These are phyloP conservation scores for Wallacemonas sp. DNA, from an alignment of 208 protist species.

Conservation along the genomic window DNA sequence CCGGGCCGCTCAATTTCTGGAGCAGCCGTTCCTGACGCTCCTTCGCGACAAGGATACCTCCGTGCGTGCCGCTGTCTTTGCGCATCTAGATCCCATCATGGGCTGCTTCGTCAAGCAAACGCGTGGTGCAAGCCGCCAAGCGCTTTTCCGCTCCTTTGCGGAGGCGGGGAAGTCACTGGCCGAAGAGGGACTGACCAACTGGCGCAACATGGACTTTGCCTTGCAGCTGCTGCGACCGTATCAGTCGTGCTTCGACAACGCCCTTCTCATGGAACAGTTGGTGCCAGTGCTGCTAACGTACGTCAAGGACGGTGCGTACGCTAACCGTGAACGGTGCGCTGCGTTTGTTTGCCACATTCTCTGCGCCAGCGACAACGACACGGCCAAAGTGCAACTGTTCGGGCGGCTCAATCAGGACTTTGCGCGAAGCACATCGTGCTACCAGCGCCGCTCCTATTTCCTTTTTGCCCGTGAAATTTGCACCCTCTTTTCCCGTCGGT, in stretches of 20 bases:
- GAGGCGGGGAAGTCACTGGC: constrained; percentile 44
- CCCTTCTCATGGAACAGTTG: constrained; percentile 60
- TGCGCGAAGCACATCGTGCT: constrained; percentile 59
- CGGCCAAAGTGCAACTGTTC: constrained; percentile 74
- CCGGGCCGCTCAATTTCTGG: constrained; percentile 54
- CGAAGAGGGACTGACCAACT: constrained; percentile 45
- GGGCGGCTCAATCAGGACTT: constrained; percentile 86
- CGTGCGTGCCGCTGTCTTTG: constrained; percentile 59
- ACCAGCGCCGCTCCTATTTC: constrained; percentile 73
- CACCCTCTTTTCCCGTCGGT: constrained; percentile 70
- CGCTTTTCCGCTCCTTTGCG: constrained; percentile 62
- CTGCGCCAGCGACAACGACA: constrained; percentile 33
- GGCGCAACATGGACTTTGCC: constrained; percentile 74
- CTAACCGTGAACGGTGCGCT: constrained; percentile 66
- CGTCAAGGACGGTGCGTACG: constrained; percentile 58
- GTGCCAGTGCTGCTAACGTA: constrained; percentile 60
- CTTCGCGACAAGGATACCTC: constrained; percentile 48
- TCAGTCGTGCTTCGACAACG: constrained; percentile 52
- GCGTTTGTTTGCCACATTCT: constrained; percentile 55
- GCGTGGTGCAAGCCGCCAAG: constrained; percentile 17
- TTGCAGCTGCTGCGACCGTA: constrained; percentile 60
- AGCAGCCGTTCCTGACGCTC: constrained; percentile 69
- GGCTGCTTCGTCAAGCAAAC: constrained; percentile 72
- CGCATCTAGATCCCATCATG: constrained; percentile 56
- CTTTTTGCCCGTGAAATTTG: constrained; percentile 58